Evolutionary conservation across 2,329 filamentous ascomycete species (phyloP).

Genomic region (Ophiostoma ips): DNA sequence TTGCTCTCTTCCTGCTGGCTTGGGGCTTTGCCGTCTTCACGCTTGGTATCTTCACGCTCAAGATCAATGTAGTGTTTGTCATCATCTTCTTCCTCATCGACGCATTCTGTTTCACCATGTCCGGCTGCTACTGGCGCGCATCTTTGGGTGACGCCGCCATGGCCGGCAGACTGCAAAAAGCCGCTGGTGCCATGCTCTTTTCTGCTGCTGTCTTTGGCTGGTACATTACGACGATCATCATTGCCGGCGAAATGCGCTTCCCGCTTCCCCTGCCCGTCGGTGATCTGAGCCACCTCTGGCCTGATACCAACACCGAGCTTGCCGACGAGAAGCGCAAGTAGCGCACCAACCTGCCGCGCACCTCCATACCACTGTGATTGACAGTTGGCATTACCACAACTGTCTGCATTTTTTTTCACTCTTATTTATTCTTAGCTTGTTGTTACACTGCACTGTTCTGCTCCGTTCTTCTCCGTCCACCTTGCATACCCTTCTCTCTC

Average conservation of each 20-base stretch:
- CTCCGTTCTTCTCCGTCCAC: too few relatives aligned
- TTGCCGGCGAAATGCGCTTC: conserved; percentile 38
- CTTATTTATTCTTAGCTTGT: too few relatives aligned
- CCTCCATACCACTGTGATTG: neutral
- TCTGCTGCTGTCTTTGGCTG: conserved; percentile 33
- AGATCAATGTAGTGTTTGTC: conserved; percentile 36
- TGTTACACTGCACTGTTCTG: too few relatives aligned
- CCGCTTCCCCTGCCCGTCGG: conserved; percentile 34
- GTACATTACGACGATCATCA: conserved; percentile 40
- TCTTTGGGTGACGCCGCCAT: conserved; percentile 27
- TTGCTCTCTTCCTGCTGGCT: conserved; percentile 35
- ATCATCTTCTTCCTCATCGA: conserved; percentile 34
- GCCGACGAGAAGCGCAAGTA: conserved; percentile 7
- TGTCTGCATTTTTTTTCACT: too few relatives aligned
- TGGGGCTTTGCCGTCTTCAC: conserved; percentile 39
- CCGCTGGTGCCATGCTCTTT: conserved; percentile 28
- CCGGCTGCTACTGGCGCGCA: conserved; percentile 34
- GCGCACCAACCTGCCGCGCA: too few relatives aligned
- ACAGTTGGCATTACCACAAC: neutral
- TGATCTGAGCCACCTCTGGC: conserved; percentile 36
- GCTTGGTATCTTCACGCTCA: conserved; percentile 35
- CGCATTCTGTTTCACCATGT: conserved; percentile 29
- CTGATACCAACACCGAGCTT: conserved; percentile 21
- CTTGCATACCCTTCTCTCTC: too few relatives aligned
- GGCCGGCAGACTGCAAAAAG: conserved; percentile 30